A percentile compares a stretch with the other conserved stretches of the same genome.
phyloP scores from a whole-genome alignment of 176 grass and related monocot species.

The Puccinellia tenuiflora region DNA sequence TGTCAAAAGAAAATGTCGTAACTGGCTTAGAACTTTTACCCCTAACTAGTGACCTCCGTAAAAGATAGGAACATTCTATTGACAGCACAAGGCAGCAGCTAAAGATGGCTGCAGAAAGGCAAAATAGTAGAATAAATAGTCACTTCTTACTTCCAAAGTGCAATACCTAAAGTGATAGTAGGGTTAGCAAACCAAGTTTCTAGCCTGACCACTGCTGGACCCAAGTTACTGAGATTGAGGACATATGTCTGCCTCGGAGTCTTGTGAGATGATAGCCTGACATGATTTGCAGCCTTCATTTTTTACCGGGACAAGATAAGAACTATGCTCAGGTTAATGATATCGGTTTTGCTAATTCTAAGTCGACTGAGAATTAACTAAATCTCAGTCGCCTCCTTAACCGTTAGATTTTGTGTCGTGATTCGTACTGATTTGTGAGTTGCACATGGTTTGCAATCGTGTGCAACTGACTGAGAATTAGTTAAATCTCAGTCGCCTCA shows the following conservation, averaged over 20 bases:
- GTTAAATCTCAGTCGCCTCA: no score
- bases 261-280: not conserved
- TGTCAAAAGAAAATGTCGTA: conserved; percentile 3
- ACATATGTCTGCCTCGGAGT: conserved; percentile 31
- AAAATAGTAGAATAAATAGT: not conserved
- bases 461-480: no score
- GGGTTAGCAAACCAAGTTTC: conserved; percentile 42
- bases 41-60: not conserved
- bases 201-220: conserved; percentile 21
- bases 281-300: conserved; percentile 9
- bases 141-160: conserved; percentile 44
- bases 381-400: no score
- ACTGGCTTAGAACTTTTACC: conserved; percentile 6
- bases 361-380: no score
- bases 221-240: conserved; percentile 32
- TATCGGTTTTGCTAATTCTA: no score
- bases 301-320: not conserved
- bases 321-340: not conserved
- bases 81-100: not conserved
- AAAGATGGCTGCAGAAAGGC: conserved; percentile 39
- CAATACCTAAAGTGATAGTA: conserved; percentile 23
- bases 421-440: no score
- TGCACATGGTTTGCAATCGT: no score
- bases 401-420: no score
- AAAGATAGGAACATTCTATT: conserved; percentile 23